phyloP scores from a whole-genome alignment of 78 protist genomes.

The Chrysochromulina parva region DNA sequence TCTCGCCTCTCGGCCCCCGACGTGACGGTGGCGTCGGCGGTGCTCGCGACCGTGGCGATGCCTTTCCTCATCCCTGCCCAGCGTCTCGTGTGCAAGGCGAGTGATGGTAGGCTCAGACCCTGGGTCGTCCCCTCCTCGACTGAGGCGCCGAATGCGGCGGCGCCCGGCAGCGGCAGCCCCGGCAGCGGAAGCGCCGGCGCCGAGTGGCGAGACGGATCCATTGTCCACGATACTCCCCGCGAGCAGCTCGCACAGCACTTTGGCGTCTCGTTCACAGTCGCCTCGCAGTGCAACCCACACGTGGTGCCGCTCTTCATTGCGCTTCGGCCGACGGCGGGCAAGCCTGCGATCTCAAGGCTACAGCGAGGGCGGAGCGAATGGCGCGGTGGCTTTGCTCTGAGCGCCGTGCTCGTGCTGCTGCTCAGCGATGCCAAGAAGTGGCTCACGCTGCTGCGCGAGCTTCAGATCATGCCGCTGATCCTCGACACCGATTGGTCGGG shows the following conservation, averaged over 20 bases:
- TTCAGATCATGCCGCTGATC: not conserved
- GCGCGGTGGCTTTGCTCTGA: not conserved
- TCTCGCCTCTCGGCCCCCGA: slow-evolving; percentile 38
- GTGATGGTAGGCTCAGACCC: not conserved
- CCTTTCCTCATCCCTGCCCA: slow-evolving; percentile 28
- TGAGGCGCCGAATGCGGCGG: too few relatives aligned
- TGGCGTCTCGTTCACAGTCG: slow-evolving; percentile 32
- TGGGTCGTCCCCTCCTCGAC: too few relatives aligned
- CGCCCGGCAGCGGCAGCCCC: not conserved
- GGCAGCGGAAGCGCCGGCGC: too few relatives aligned
- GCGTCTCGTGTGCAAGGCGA: not conserved
- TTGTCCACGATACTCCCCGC: not conserved
- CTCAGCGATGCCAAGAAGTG: not conserved
- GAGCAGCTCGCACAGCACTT: slow-evolving; percentile 20
- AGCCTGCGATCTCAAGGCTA: not conserved
- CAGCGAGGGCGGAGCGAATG: not conserved
- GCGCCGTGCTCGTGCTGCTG: not conserved
- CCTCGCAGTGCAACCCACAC: slow-evolving; percentile 1
- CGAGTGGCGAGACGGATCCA: not conserved
- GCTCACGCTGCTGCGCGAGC: not conserved
- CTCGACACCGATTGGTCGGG: not conserved
- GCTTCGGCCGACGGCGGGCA: not conserved
- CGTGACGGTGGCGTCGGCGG: slow-evolving; percentile 38
- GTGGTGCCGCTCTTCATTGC: not conserved
- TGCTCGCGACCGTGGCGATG: slow-evolving; percentile 36